These are phyloP conservation scores for Aspergillus aculeatus DNA, from an alignment of 2,329 filamentous ascomycete species.

Conservation along the genomic window DNA sequence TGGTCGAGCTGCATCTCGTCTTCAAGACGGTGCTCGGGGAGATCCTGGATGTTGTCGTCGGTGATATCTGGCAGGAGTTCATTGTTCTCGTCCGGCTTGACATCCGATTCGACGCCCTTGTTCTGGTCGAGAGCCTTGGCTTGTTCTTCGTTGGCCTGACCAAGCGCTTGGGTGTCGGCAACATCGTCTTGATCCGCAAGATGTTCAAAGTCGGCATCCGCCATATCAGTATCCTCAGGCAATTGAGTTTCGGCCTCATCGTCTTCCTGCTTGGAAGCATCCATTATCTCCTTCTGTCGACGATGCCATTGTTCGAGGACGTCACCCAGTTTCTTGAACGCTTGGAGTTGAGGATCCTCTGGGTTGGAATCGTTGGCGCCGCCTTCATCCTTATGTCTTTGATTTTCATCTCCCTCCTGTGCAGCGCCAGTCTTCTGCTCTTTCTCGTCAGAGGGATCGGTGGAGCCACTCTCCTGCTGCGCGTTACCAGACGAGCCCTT, in stretches of 20 bases:
- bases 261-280: slow-evolving; percentile 56
- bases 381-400: slow-evolving; percentile 37
- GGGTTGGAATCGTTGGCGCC: slow-evolving; percentile 36
- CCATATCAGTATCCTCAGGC: slow-evolving; percentile 66
- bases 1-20: slow-evolving; percentile 45
- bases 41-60: slow-evolving; percentile 42
- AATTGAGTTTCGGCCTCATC: slow-evolving; percentile 50
- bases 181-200: slow-evolving; percentile 77
- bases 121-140: slow-evolving; percentile 80
- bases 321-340: slow-evolving; percentile 93
- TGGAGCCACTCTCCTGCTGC: slow-evolving; percentile 44
- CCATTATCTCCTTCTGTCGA: slow-evolving; percentile 77
- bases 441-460: slow-evolving; percentile 47
- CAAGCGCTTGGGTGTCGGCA: slow-evolving; percentile 88
- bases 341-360: slow-evolving; percentile 56
- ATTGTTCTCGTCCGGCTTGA: slow-evolving; percentile 51
- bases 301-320: slow-evolving; percentile 90
- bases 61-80: slow-evolving; percentile 57
- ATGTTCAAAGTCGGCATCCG: slow-evolving; percentile 87
- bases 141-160: slow-evolving; percentile 83
- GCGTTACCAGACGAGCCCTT: slow-evolving; percentile 49
- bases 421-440: slow-evolving; percentile 46
- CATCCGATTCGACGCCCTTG: slow-evolving; percentile 75
- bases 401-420: slow-evolving; percentile 42
- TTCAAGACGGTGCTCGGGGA: slow-evolving; percentile 49